A percentile compares a stretch with the other conserved stretches of the same genome.
phyloP scores from a whole-genome alignment of 2,329 filamentous ascomycete genomes.

The Xylariaceae sp. region DNA sequence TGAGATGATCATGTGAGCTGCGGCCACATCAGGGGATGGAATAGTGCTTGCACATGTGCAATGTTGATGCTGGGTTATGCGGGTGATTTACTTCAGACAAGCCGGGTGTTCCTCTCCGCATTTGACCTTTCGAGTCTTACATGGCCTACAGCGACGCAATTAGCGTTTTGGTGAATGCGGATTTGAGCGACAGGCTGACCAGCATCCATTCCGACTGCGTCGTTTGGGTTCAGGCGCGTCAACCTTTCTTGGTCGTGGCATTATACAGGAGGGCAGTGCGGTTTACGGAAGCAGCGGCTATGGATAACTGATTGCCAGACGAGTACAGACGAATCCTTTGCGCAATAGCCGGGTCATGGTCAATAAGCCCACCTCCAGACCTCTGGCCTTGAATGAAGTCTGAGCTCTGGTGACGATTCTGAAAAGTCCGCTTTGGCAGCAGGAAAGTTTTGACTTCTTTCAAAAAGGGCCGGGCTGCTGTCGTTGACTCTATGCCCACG shows the following conservation, averaged over 20 bases:
- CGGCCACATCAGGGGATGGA: constrained; percentile 2
- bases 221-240: constrained; percentile 42
- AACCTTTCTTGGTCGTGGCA: constrained; percentile 42
- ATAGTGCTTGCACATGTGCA: constrained; percentile 3
- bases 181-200: constrained; percentile 30
- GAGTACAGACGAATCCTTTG: constrained; percentile 27
- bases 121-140: constrained; percentile 75
- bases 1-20: neutral
- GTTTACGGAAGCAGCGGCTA: constrained; percentile 17
- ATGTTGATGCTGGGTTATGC: constrained; percentile 3
- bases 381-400: no score
- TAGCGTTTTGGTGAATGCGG: constrained; percentile 10
- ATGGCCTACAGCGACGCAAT: constrained; percentile 54
- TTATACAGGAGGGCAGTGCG: constrained; percentile 23
- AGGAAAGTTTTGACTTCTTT: no score
- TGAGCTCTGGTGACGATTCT: no score
- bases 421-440: no score
- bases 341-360: constrained; percentile 27
- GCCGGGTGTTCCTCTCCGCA: constrained; percentile 74
- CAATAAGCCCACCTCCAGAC: constrained; percentile 17
- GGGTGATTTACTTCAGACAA: constrained; percentile 55
- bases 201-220: constrained; percentile 44
- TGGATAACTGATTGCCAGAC: constrained; percentile 26
- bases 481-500: no score
- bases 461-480: no score